Percentiles rank a stretch among this genome's conserved stretches.
Conservation (phyloP, 768 basidiomycete species). For the Floccularia luteovirens region DNA sequence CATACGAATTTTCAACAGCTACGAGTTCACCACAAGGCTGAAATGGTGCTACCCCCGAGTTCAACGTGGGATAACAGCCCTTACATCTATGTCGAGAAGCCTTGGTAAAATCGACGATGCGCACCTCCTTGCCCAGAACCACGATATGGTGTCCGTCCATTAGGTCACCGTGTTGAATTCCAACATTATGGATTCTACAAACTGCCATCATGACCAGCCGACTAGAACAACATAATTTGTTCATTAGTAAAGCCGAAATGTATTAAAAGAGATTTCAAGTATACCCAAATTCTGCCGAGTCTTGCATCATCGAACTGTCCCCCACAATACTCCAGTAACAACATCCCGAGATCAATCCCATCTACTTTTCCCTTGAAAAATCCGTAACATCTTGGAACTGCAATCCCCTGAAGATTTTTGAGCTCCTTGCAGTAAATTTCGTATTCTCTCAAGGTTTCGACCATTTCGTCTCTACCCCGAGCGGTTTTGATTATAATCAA, state of each 20-base stretch:
- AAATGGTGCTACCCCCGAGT: too few relatives aligned
- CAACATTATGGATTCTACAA: constrained; percentile 25
- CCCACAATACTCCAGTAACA: constrained; percentile 30
- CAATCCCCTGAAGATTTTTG: constrained; percentile 23
- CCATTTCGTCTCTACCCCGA: constrained; percentile 11
- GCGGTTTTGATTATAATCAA: constrained; percentile 27
- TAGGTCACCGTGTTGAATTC: constrained; percentile 26
- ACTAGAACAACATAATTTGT: constrained; percentile 15
- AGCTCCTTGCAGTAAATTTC: constrained; percentile 24
- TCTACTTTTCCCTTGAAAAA: constrained; percentile 20
- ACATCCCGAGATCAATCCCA: constrained; percentile 18
- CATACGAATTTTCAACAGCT: too few relatives aligned
- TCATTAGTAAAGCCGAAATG: not conserved
- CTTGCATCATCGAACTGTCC: constrained; percentile 7
- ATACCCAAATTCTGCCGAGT: constrained; percentile 14
- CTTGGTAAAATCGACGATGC: constrained; percentile 27
- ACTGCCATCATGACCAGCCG: constrained; percentile 21
- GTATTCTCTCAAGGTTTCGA: constrained; percentile 20
- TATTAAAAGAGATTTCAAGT: constrained; percentile 2
- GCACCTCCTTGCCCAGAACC: constrained; percentile 16
- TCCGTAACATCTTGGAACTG: constrained; percentile 30
- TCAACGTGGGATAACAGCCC: constrained; percentile 8
- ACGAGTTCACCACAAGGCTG: too few relatives aligned
- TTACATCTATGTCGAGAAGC: constrained; percentile 22
- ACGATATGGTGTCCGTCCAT: constrained; percentile 21